Evolutionary conservation across 352 stramenopile genomes (phyloP).

Genomic region (Globisporangium canariense): DNA sequence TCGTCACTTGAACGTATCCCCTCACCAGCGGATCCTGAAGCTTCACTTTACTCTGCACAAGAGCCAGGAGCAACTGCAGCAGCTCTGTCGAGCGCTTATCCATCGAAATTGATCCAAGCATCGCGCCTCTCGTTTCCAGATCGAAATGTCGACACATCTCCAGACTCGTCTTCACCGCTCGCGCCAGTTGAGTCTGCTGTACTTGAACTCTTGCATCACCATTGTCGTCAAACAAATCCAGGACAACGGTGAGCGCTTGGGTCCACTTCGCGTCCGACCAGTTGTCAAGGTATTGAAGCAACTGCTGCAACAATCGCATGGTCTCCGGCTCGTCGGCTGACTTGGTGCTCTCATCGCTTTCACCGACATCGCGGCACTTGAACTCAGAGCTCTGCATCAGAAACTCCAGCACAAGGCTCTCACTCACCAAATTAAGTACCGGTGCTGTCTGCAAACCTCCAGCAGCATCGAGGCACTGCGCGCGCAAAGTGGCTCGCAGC

Average conservation of each 20-base stretch:
- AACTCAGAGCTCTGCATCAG: constrained; percentile 9
- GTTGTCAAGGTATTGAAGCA: constrained; percentile 8
- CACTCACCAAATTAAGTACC: constrained; percentile 27
- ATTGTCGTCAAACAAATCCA: not conserved
- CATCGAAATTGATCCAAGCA: not conserved
- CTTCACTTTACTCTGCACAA: not conserved
- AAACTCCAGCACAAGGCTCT: constrained; percentile 29
- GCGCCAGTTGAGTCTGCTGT: not conserved
- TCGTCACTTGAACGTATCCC: not conserved
- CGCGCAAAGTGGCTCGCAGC: constrained; percentile 27
- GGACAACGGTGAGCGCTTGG: not conserved
- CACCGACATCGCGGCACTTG: not conserved
- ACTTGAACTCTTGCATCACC: not conserved
- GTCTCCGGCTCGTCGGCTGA: not conserved
- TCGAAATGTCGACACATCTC: constrained; percentile 2
- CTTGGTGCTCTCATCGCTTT: not conserved
- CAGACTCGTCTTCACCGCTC: not conserved
- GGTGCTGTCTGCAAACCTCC: constrained; percentile 19
- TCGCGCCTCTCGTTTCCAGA: constrained; percentile 3
- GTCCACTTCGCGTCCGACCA: constrained; percentile 6
- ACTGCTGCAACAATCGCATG: constrained; percentile 2
- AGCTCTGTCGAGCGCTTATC: constrained; percentile 12
- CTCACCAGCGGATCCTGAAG: not conserved
- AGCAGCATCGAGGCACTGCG: constrained; percentile 15
- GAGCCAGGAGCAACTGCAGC: constrained; percentile 9